Percentiles rank a stretch among this genome's conserved stretches.
phyloP scores from a whole-genome alignment of 1,284 basidiomycete genomes.

The Fomitopsis palustris region DNA sequence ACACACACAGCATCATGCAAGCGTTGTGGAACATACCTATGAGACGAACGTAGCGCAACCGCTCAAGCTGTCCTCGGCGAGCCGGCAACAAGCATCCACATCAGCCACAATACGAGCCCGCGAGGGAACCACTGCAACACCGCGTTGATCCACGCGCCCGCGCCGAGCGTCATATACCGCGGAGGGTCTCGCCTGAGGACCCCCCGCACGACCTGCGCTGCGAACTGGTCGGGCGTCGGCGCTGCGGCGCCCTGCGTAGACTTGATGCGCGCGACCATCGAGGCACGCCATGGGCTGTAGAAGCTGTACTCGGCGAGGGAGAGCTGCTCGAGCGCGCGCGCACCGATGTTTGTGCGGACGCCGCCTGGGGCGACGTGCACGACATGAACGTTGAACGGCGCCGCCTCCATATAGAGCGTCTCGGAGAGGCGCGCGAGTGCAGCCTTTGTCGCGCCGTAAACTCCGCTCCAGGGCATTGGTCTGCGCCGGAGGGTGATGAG shows the following conservation, averaged over 20 bases:
- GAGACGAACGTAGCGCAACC: too few species aligned
- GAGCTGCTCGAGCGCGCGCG: not conserved
- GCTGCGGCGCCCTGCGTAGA: constrained; percentile 36
- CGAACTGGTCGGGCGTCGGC: constrained; percentile 52
- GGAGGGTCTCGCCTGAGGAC: constrained; percentile 29
- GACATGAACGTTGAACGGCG: constrained; percentile 54
- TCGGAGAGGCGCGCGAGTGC: not conserved
- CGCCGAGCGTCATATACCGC: constrained; percentile 30
- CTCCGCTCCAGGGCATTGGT: too few species aligned
- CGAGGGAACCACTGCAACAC: constrained; percentile 53
- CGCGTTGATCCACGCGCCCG: constrained; percentile 32
- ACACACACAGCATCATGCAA: too few species aligned
- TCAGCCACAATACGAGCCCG: constrained; percentile 36
- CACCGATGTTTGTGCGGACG: constrained; percentile 53
- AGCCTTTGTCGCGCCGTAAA: too few species aligned
- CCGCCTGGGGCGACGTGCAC: constrained; percentile 57
- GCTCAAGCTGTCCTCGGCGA: not conserved
- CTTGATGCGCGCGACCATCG: constrained; percentile 48
- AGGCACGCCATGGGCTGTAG: constrained; percentile 45
- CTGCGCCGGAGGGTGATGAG: not conserved
- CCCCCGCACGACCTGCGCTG: constrained; percentile 41
- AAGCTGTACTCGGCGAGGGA: constrained; percentile 38
- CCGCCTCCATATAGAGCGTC: constrained; percentile 34
- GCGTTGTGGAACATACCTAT: too few species aligned
- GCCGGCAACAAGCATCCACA: constrained; percentile 33